These are phyloP conservation scores for Saccharomyces hybrid DNA, from an alignment of 1,139 yeast genomes.

Conservation along the genomic window DNA sequence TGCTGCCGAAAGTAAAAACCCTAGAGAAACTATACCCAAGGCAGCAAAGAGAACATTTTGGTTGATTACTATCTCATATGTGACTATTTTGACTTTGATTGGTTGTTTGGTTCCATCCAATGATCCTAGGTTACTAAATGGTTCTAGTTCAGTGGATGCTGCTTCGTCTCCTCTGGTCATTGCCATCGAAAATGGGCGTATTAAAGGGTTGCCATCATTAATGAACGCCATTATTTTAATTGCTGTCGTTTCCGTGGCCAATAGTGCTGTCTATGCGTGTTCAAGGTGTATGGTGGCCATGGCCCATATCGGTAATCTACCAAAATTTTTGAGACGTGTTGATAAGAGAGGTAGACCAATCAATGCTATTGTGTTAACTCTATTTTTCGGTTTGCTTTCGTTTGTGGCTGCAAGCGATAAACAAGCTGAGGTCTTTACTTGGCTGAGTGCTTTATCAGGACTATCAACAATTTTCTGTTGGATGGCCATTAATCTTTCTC, in stretches of 20 bases:
- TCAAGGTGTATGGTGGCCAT: slow-evolving; percentile 61
- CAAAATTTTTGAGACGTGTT: slow-evolving; percentile 48
- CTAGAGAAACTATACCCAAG: slow-evolving; percentile 16
- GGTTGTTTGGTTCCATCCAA: slow-evolving; percentile 65
- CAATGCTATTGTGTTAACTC: slow-evolving; percentile 45
- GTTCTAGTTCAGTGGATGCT: slow-evolving; percentile 42
- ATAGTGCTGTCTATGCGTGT: slow-evolving; percentile 56
- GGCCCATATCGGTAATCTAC: slow-evolving; percentile 59
- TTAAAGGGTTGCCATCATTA: slow-evolving; percentile 43
- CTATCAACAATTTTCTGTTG: slow-evolving; percentile 61
- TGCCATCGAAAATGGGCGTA: slow-evolving; percentile 43
- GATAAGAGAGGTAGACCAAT: slow-evolving; percentile 63
- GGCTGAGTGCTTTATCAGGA: slow-evolving; percentile 63
- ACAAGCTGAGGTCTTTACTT: slow-evolving; percentile 52
- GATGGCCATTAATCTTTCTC: slow-evolving; percentile 34
- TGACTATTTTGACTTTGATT: slow-evolving; percentile 51
- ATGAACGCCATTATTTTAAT: slow-evolving; percentile 47
- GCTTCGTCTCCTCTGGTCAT: slow-evolving; percentile 50
- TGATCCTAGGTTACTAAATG: slow-evolving; percentile 43
- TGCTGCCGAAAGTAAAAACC: slow-evolving; percentile 82
- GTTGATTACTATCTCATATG: slow-evolving; percentile 62
- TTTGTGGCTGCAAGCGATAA: slow-evolving; percentile 57
- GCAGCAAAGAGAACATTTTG: slow-evolving; percentile 76
- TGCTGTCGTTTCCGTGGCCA: slow-evolving; percentile 64
- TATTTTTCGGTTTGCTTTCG: slow-evolving; percentile 49